Percentiles rank a stretch among this genome's conserved stretches.
Conservation (phyloP, 2,329 filamentous ascomycete species). For the Cercospora zeina region DNA sequence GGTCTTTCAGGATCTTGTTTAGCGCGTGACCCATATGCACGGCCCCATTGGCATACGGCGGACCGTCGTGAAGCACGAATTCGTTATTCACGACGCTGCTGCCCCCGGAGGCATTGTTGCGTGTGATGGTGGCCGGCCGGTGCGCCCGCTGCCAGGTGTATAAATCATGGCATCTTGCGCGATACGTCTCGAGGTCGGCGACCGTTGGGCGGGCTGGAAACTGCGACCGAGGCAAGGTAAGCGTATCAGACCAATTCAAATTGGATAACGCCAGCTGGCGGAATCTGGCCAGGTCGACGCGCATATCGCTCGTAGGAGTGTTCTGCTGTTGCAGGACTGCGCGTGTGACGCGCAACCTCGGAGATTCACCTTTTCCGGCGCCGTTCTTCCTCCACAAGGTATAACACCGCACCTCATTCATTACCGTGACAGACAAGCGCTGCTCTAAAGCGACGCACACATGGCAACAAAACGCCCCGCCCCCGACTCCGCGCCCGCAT, state of each 20-base stretch:
- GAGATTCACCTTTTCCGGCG: too few relatives aligned
- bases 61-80: constrained; percentile 91
- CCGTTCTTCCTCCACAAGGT: too few relatives aligned
- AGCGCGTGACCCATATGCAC: constrained; percentile 92
- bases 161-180: constrained; percentile 77
- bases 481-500: constrained; percentile 15
- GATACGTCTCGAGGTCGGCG: constrained; percentile 56
- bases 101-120: constrained; percentile 38
- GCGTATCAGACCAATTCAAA: constrained; percentile 41
- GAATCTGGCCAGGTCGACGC: too few relatives aligned
- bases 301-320: too few relatives aligned
- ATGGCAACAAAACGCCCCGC: constrained; percentile 31
- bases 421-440: background rate
- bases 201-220: constrained; percentile 50
- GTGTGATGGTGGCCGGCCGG: constrained; percentile 36
- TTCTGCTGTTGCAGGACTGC: too few relatives aligned
- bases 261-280: background rate
- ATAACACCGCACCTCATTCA: background rate
- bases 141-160: constrained; percentile 77
- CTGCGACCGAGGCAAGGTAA: constrained; percentile 51
- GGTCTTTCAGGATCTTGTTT: constrained; percentile 96
- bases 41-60: constrained; percentile 90
- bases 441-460: background rate
- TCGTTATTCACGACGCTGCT: constrained; percentile 49
- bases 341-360: too few relatives aligned